Conservation (phyloP, 805 yeast genomes). For the Nakazawaea holstii region DNA sequence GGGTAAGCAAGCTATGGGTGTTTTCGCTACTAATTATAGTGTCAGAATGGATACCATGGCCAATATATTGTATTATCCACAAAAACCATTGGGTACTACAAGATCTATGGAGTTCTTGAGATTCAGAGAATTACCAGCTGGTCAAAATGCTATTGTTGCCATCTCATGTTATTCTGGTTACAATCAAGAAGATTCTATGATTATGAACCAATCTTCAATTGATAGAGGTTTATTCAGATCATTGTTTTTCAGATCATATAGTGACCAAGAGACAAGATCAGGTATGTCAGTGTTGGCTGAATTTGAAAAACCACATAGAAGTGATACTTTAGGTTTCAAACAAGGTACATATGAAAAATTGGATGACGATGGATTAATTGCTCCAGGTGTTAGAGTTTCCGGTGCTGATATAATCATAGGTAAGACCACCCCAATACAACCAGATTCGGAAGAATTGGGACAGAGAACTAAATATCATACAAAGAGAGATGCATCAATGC, state of each 20-base stretch:
- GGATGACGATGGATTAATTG: slow-evolving; percentile 96
- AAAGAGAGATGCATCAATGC: slow-evolving; percentile 97
- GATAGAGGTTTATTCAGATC: slow-evolving; percentile 96
- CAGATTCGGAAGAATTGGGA: slow-evolving; percentile 97
- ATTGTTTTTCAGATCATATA: slow-evolving; percentile 91
- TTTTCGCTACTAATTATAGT: slow-evolving; percentile 86
- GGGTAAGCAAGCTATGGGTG: slow-evolving; percentile 99
- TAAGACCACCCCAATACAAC: slow-evolving; percentile 98
- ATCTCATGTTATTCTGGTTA: slow-evolving; percentile 98
- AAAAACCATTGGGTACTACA: slow-evolving; percentile 96
- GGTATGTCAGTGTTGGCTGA: slow-evolving; percentile 99
- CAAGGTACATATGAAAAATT: slow-evolving; percentile 98
- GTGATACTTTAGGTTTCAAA: slow-evolving; percentile 90
- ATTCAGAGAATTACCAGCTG: slow-evolving; percentile 97
- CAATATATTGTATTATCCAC: slow-evolving; percentile 93
- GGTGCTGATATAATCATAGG: slow-evolving; percentile 99
- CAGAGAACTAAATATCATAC: slow-evolving; percentile 98
- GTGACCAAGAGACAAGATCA: slow-evolving; percentile 97
- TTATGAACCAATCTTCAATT: slow-evolving; percentile 97
- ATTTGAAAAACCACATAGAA: slow-evolving; percentile 93
- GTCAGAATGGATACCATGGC: slow-evolving; percentile 99
- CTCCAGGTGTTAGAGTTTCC: slow-evolving; percentile 97
- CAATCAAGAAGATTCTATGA: slow-evolving; percentile 99
- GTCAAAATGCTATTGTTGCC: slow-evolving; percentile 98
- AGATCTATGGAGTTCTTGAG: slow-evolving; percentile 96